Evolutionary conservation across 176 grass and related monocot genomes (phyloP), one percentile per base, ranked within the genome.

Genomic region (Carex pumila): DNA sequence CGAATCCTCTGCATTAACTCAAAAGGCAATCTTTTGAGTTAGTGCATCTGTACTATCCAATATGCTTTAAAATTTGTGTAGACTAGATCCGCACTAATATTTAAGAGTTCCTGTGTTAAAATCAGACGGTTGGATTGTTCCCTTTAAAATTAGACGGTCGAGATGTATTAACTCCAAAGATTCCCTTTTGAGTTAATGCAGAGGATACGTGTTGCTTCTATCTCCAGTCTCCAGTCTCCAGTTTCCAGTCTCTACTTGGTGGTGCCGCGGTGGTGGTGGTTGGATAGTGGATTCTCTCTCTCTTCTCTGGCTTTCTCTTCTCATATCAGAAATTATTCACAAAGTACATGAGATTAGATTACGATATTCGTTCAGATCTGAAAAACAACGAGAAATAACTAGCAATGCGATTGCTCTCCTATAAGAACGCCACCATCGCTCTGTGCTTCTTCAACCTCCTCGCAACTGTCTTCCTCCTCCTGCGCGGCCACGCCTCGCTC

Each of bases 361-460:
- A 45, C 36, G 15, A 43, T 6, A 1, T 22, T 52, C 19, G 9
- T n/a, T 76, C 25, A 56, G 50, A 77, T 77, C 72, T 77, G 72
- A 82, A 14, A 18, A 21, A 55, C 37, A 70, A 6, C 66, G 36
- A 41, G 6, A 32, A 36, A 17, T 7, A 15, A 14, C 19, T n/a
- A 65, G 67, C 43, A 55, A 83, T 83, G 80, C 61, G 80, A 60
- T 22, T 83, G 43, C 49, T 87, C 13, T 78, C 79, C 12, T 87
- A 75, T 41, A 75, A 65, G 67, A 86, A 68, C 85, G 85, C 85
- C 76, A 86, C 85, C 72, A 65, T 80, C 59, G 85, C 73, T 3
- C 14, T 86, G 31, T 86, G 85, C 61, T 81, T 86, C 85, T 69
- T 86, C 85, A 86, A 86, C 85, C 63, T 86, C 85, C 63, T 86